These are phyloP conservation scores for Suillus placidus DNA, from an alignment of 768 basidiomycete species.

Conservation along the genomic window DNA sequence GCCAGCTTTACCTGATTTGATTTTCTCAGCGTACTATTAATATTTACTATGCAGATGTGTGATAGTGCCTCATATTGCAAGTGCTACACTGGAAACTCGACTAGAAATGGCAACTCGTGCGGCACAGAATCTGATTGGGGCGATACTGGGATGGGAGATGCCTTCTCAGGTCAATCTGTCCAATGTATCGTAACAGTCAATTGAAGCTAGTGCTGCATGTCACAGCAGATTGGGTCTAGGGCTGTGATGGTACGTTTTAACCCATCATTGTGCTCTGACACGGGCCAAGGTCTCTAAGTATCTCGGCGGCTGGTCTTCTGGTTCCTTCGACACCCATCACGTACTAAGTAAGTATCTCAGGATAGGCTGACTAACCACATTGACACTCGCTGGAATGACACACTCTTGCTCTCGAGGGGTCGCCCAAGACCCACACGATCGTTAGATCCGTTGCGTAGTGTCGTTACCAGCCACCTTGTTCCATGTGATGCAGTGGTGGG, in stretches of 20 bases:
- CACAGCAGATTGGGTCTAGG: background rate
- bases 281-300: no score
- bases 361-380: no score
- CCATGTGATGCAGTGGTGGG: no score
- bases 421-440: no score
- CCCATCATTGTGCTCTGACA: background rate
- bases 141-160: conserved; percentile 57
- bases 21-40: background rate
- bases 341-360: no score
- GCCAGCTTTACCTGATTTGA: background rate
- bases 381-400: no score
- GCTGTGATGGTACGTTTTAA: background rate
- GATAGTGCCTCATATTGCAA: conserved; percentile 89
- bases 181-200: background rate
- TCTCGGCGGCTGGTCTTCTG: no score
- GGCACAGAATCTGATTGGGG: conserved; percentile 56
- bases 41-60: conserved; percentile 54
- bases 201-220: background rate
- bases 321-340: no score
- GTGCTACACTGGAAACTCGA: conserved; percentile 85
- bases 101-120: conserved; percentile 80
- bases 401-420: no score
- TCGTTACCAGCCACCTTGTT: no score
- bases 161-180: conserved; percentile 30
- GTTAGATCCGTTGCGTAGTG: no score